Evolutionary conservation across 192 early-diverging fungal species (phyloP).

Genomic region (Backusella westeae): DNA sequence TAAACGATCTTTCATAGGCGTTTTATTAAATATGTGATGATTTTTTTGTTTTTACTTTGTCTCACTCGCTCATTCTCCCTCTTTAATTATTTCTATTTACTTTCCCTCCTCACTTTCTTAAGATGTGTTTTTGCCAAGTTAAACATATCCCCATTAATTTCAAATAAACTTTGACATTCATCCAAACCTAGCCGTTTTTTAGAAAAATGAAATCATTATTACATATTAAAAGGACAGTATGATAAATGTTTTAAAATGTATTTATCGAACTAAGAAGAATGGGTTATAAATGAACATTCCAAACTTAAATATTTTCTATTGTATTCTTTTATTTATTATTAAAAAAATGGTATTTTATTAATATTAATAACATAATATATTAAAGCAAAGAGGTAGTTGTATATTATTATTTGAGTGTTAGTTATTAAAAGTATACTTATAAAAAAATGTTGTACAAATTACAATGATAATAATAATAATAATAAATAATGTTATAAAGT

Average conservation of each 20-base stretch:
- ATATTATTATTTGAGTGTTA: not conserved
- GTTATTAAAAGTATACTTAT: slow-evolving; percentile 8
- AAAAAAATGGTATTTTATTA: not conserved
- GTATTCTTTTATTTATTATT: not conserved
- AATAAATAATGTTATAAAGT: not conserved
- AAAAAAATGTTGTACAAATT: not conserved
- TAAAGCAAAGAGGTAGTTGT: not conserved
- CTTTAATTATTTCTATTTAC: too few species aligned
- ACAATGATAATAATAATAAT: not conserved
- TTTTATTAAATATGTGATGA: not conserved
- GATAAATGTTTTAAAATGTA: not conserved
- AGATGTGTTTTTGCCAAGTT: not conserved
- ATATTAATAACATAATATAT: not conserved
- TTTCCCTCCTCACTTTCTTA: not conserved
- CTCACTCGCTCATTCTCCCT: too few species aligned
- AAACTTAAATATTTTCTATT: slow-evolving; percentile 4
- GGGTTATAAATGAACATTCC: not conserved
- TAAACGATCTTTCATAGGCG: too few species aligned
- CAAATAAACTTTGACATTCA: not conserved
- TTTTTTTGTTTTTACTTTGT: not conserved
- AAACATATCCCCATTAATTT: not conserved
- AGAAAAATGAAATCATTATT: not conserved
- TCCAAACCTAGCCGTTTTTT: not conserved
- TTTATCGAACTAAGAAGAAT: not conserved
- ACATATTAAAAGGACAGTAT: not conserved